phyloP scores from a whole-genome alignment of 192 early-diverging fungal species.

The Entomortierella beljakovae region DNA sequence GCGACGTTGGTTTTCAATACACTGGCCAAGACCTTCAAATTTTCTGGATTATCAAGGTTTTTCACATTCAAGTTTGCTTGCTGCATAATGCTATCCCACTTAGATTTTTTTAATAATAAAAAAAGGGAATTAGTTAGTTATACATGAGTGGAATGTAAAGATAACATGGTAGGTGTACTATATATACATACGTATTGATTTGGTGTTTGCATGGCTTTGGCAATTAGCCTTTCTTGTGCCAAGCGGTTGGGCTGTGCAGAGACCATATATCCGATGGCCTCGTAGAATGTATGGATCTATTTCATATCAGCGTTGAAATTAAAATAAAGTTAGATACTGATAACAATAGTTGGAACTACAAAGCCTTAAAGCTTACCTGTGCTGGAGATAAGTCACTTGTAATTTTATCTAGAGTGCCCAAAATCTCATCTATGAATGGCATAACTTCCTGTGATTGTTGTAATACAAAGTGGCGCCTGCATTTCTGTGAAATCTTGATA shows the following conservation, averaged over 20 bases:
- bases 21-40: slow-evolving; percentile 91
- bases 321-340: neutral
- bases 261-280: slow-evolving; percentile 98
- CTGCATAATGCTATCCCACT: slow-evolving; percentile 88
- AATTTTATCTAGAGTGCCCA: slow-evolving; percentile 80
- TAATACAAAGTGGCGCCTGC: slow-evolving; percentile 93
- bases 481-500: slow-evolving; percentile 99
- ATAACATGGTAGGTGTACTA: neutral
- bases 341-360: neutral
- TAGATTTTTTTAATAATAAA: slow-evolving; percentile 1
- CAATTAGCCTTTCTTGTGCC: slow-evolving; percentile 85
- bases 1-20: slow-evolving; percentile 97
- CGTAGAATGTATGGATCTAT: slow-evolving; percentile 97
- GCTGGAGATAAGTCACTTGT: slow-evolving; percentile 92
- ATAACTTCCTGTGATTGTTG: slow-evolving; percentile 90
- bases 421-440: slow-evolving; percentile 98
- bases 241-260: slow-evolving; percentile 87
- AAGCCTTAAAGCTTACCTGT: slow-evolving; percentile 64
- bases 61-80: slow-evolving; percentile 75
- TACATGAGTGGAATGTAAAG: neutral
- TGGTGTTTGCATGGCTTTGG: slow-evolving; percentile 88
- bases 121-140: neutral
- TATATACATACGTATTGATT: slow-evolving; percentile 75
- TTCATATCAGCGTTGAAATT: neutral
- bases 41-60: slow-evolving; percentile 80